Percentiles rank a stretch among this genome's conserved stretches.
phyloP scores from a whole-genome alignment of 2,329 filamentous ascomycete genomes.

The Annulohypoxylon truncatum region DNA sequence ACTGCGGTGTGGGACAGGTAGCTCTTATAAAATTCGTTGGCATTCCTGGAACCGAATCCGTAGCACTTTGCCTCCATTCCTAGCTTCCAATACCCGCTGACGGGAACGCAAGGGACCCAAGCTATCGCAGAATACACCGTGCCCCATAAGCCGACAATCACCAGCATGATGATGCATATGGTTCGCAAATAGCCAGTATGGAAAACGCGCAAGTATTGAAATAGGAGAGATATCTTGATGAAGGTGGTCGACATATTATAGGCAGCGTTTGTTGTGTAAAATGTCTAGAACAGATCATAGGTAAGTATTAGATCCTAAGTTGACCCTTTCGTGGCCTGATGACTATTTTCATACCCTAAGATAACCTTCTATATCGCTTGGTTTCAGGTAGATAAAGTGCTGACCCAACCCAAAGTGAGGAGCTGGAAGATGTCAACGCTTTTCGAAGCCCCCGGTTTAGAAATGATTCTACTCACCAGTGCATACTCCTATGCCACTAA shows the following conservation, averaged over 20 bases:
- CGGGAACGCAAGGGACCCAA: slow-evolving; percentile 46
- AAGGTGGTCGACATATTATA: slow-evolving; percentile 44
- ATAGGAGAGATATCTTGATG: slow-evolving; percentile 47
- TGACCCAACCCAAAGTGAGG: slow-evolving; percentile 37
- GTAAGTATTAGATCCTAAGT: background rate
- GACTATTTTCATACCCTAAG: slow-evolving; percentile 31
- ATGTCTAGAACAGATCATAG: slow-evolving; percentile 28
- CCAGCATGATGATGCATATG: slow-evolving; percentile 36
- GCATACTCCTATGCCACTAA: slow-evolving; percentile 26
- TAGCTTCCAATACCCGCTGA: slow-evolving; percentile 39
- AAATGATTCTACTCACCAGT: slow-evolving; percentile 13
- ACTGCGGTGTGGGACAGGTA: slow-evolving; percentile 32
- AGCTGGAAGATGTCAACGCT: slow-evolving; percentile 17
- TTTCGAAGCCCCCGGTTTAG: background rate
- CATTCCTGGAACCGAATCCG: slow-evolving; percentile 36
- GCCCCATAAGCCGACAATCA: slow-evolving; percentile 41
- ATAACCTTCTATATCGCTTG: slow-evolving; percentile 21
- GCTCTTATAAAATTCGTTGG: slow-evolving; percentile 33
- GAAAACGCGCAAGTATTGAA: slow-evolving; percentile 47
- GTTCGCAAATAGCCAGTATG: slow-evolving; percentile 20
- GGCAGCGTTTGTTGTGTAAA: slow-evolving; percentile 43
- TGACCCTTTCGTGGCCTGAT: background rate
- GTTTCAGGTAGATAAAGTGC: slow-evolving; percentile 34
- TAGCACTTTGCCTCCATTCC: slow-evolving; percentile 30
- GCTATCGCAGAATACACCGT: slow-evolving; percentile 42